Evolutionary conservation across 148 eudicot species (phyloP).

Genomic region (Agrostemma githago): DNA sequence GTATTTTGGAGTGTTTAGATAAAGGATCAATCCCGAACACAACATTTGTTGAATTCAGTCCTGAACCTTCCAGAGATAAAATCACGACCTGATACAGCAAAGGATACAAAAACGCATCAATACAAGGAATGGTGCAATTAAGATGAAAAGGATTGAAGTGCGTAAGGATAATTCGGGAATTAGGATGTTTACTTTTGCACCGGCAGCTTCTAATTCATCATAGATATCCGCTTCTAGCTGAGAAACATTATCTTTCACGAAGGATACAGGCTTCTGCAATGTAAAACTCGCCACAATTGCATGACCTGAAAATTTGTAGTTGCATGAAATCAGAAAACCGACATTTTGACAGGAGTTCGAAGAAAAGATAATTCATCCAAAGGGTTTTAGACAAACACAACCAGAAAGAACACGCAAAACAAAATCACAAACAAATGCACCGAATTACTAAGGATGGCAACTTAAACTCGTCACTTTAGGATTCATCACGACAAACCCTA

Average conservation of each 20-base stretch:
- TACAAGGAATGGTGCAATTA: conserved; percentile 3
- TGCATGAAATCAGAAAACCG: background rate
- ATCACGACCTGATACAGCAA: conserved; percentile 51
- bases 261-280: conserved; percentile 57
- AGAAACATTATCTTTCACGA: conserved; percentile 46
- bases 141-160: conserved; percentile 9
- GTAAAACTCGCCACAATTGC: conserved; percentile 73
- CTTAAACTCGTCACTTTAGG: background rate
- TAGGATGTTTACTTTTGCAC: conserved; percentile 47
- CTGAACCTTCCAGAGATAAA: conserved; percentile 44
- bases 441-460: background rate
- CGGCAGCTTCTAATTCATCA: conserved; percentile 52
- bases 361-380: background rate
- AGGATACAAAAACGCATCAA: background rate
- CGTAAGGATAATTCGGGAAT: conserved; percentile 2
- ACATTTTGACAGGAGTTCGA: background rate
- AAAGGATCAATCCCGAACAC: conserved; percentile 72
- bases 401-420: background rate
- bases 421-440: background rate
- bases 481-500: background rate
- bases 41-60: conserved; percentile 56
- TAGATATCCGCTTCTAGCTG: conserved; percentile 68
- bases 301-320: conserved; percentile 44
- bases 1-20: conserved; percentile 37
- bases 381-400: background rate